Conservation (phyloP, 108 stramenopile genomes). For the Cyclostephanos invisitatus region DNA sequence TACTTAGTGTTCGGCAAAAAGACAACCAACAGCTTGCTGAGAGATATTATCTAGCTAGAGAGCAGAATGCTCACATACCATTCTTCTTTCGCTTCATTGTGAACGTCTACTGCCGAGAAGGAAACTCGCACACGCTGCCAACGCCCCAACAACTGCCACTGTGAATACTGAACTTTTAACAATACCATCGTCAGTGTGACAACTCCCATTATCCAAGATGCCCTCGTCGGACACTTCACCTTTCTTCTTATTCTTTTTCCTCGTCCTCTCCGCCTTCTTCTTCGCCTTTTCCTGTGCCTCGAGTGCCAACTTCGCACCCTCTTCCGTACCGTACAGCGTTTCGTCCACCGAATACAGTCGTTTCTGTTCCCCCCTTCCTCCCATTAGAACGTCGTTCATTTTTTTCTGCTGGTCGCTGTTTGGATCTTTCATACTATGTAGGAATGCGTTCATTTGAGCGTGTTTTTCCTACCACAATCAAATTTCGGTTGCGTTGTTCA, state of each 20-base stretch:
- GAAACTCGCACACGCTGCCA: constrained; percentile 43
- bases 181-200: constrained; percentile 2
- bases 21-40: no score
- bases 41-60: no score
- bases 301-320: constrained; percentile 47
- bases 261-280: constrained; percentile 26
- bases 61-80: not conserved
- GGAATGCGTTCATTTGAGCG: constrained; percentile 34
- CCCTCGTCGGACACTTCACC: not conserved
- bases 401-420: constrained; percentile 40
- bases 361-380: constrained; percentile 52
- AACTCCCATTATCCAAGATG: not conserved
- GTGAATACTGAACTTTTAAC: constrained; percentile 45
- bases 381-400: constrained; percentile 50
- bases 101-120: constrained; percentile 46
- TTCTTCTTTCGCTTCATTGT: constrained; percentile 3
- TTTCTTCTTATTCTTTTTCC: constrained; percentile 20
- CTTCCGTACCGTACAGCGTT: constrained; percentile 50
- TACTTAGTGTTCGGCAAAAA: no score
- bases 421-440: constrained; percentile 45
- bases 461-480: constrained; percentile 25
- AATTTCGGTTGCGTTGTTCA: not conserved
- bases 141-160: constrained; percentile 31
- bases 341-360: constrained; percentile 53
- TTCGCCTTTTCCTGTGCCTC: constrained; percentile 25